phyloP scores from a whole-genome alignment of 257 asterid genomes.

The Lantana camara region DNA sequence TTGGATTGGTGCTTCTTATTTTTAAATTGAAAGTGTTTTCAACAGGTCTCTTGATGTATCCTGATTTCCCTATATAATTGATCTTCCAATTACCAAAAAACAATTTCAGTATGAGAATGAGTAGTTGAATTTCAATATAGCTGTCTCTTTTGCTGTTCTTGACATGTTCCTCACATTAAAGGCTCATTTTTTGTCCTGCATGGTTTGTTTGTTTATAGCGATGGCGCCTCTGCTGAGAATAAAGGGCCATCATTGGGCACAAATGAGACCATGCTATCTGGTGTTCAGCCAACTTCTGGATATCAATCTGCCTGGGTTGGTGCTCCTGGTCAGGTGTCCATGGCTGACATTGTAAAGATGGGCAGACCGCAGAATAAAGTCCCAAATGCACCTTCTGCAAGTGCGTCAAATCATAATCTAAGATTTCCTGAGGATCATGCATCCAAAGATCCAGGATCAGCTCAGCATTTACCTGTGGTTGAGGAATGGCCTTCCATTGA shows the following conservation, averaged over 20 bases:
- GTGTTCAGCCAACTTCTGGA: constrained; percentile 47
- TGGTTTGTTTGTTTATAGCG: constrained; percentile 48
- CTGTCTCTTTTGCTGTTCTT: not conserved
- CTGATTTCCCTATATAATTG: not conserved
- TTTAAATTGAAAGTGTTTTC: constrained; percentile 5
- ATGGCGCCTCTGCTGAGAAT: constrained; percentile 47
- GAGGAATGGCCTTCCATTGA: constrained; percentile 93
- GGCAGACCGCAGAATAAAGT: constrained; percentile 69
- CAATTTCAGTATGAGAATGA: constrained; percentile 12
- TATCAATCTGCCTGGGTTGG: constrained; percentile 72
- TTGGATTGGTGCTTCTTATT: not conserved
- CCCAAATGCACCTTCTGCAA: constrained; percentile 37
- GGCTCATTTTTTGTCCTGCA: constrained; percentile 20
- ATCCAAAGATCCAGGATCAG: constrained; percentile 39
- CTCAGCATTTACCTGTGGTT: constrained; percentile 44
- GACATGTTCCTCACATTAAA: not conserved
- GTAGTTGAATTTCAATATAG: not conserved
- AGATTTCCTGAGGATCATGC: constrained; percentile 44
- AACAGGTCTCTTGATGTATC: not conserved
- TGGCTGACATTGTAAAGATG: constrained; percentile 99
- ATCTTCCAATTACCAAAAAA: not conserved
- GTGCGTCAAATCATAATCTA: constrained; percentile 33
- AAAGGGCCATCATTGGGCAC: constrained; percentile 43
- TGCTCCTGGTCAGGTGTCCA: constrained; percentile 81
- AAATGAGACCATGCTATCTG: constrained; percentile 49